phyloP scores from a whole-genome alignment of 2,329 filamentous ascomycete genomes.

The Myriosclerotinia curreyana region DNA sequence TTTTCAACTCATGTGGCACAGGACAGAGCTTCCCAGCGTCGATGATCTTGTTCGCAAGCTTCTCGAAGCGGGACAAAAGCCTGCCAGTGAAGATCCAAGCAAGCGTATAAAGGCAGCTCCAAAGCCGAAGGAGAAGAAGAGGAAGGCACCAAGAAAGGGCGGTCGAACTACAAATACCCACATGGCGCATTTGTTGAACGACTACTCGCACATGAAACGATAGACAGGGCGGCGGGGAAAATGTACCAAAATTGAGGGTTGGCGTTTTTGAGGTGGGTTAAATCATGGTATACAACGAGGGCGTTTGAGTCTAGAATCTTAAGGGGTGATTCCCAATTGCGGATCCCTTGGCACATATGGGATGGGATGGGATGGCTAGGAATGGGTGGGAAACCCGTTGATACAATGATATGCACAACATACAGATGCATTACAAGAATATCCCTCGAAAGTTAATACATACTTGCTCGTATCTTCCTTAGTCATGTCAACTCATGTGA shows the following conservation, averaged over 20 bases:
- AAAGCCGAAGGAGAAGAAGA: slow-evolving; percentile 42
- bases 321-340: not conserved
- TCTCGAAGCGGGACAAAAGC: slow-evolving; percentile 41
- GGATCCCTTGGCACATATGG: not conserved
- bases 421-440: not conserved
- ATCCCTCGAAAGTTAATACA: not conserved
- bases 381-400: not conserved
- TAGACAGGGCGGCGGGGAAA: not conserved
- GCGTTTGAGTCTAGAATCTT: not conserved
- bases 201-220: slow-evolving; percentile 37
- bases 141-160: slow-evolving; percentile 38
- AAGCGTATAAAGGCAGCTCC: slow-evolving; percentile 39
- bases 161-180: slow-evolving; percentile 41
- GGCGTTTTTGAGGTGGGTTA: not conserved
- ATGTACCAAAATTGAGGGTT: slow-evolving; percentile 6
- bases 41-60: slow-evolving; percentile 44
- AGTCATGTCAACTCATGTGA: not conserved
- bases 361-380: not conserved
- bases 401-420: not conserved
- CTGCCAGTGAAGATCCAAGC: slow-evolving; percentile 41
- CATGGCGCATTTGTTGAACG: slow-evolving; percentile 39
- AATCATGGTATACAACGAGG: not conserved
- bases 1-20: slow-evolving; percentile 80
- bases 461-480: not conserved
- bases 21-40: slow-evolving; percentile 62